Percentiles rank a stretch among this genome's conserved stretches.
These are phyloP conservation scores for Podosphaera fusca DNA, from an alignment of 2,329 filamentous ascomycete genomes.

Conservation along the genomic window DNA sequence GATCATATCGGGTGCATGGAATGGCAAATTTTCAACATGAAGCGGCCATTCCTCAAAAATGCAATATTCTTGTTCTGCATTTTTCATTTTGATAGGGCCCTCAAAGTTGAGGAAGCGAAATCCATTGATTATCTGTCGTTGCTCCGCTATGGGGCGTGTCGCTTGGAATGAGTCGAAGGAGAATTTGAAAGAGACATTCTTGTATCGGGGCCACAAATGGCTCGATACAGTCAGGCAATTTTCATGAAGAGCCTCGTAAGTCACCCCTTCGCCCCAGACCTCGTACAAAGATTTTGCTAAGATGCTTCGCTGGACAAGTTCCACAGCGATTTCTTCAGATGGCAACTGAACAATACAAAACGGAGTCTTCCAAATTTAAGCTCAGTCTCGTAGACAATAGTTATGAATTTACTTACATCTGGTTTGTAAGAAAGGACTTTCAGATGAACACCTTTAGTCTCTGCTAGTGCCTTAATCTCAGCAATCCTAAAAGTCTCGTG, in stretches of 20 bases:
- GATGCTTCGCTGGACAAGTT: constrained; percentile 53
- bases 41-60: constrained; percentile 64
- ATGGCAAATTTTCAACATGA: constrained; percentile 23
- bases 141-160: constrained; percentile 36
- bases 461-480: constrained; percentile 62
- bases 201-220: constrained; percentile 44
- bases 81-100: constrained; percentile 55
- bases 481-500: constrained; percentile 80
- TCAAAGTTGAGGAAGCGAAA: constrained; percentile 59
- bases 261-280: constrained; percentile 56
- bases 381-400: constrained; percentile 2
- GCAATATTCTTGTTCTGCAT: constrained; percentile 50
- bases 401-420: constrained; percentile 30
- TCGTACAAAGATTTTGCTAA: constrained; percentile 68
- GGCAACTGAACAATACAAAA: constrained; percentile 57
- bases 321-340: constrained; percentile 37
- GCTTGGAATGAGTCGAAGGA: constrained; percentile 62
- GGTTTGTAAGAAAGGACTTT: constrained; percentile 53
- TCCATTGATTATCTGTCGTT: constrained; percentile 55
- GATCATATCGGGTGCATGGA: constrained; percentile 33
- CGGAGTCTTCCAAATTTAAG: constrained; percentile 38
- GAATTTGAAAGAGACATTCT: constrained; percentile 54
- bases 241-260: constrained; percentile 44
- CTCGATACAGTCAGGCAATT: constrained; percentile 35
- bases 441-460: constrained; percentile 40